Evolutionary conservation across 2,329 filamentous ascomycete species (phyloP).

Genomic region (Colletotrichum sp.): DNA sequence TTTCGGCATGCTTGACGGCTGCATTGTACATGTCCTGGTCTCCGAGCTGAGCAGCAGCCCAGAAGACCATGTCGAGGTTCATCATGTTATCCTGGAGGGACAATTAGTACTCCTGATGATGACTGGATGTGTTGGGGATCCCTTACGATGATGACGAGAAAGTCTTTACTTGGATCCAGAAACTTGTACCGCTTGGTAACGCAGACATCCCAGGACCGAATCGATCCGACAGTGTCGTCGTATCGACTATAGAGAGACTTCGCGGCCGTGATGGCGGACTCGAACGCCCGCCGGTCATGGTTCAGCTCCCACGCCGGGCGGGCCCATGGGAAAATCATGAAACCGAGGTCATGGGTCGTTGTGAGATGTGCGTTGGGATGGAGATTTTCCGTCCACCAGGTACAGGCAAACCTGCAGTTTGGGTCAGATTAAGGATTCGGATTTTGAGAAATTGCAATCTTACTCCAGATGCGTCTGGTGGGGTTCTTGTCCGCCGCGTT

Average conservation of each 20-base stretch:
- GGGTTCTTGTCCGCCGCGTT: slow-evolving; percentile 6
- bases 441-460: background rate
- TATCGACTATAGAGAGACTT: slow-evolving; percentile 42
- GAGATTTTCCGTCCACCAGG: slow-evolving; percentile 46
- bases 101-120: background rate
- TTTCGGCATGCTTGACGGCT: slow-evolving; percentile 43
- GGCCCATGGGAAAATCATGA: slow-evolving; percentile 47
- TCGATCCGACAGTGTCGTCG: slow-evolving; percentile 33
- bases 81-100: slow-evolving; percentile 39
- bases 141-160: slow-evolving; percentile 46
- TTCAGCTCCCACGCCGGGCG: slow-evolving; percentile 42
- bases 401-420: slow-evolving; percentile 31
- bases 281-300: slow-evolving; percentile 37
- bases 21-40: slow-evolving; percentile 34
- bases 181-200: slow-evolving; percentile 43
- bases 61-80: slow-evolving; percentile 49
- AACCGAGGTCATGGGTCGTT: slow-evolving; percentile 48
- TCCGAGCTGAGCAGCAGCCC: slow-evolving; percentile 37
- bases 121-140: background rate
- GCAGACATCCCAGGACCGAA: slow-evolving; percentile 50
- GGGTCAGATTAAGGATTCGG: background rate
- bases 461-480: slow-evolving; percentile 31
- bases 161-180: slow-evolving; percentile 36
- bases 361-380: slow-evolving; percentile 36
- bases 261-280: slow-evolving; percentile 37